Percentiles rank a stretch among this genome's conserved stretches.
These are phyloP conservation scores for Catenaria anguillulae DNA, from an alignment of 371 early-diverging fungal genomes.

Conservation along the genomic window DNA sequence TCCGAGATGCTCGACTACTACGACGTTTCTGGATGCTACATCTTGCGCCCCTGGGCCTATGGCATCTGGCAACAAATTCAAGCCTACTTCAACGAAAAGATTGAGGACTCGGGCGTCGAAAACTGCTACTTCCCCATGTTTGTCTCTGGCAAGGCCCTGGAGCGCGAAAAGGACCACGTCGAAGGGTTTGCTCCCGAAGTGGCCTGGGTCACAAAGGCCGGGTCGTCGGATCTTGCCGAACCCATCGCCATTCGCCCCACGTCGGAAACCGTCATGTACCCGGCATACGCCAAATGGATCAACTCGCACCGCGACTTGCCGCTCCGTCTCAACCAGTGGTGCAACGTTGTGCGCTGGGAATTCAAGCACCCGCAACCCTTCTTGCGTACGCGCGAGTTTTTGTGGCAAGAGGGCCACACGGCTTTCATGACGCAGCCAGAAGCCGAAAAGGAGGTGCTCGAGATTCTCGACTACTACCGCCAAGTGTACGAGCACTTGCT, in stretches of 20 bases:
- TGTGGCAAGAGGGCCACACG: conserved; percentile 99
- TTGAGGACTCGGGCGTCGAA: conserved; percentile 88
- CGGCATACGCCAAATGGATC: conserved; percentile 98
- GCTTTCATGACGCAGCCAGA: conserved; percentile 86
- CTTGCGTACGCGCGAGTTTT: conserved; percentile 98
- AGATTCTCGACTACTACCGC: conserved; percentile 87
- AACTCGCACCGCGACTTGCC: conserved; percentile 98
- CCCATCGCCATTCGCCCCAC: conserved; percentile 99
- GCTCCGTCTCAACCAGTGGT: conserved; percentile 98
- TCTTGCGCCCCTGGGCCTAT: conserved; percentile 94
- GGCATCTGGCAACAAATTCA: conserved; percentile 96
- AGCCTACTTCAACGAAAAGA: conserved; percentile 81
- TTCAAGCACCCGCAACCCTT: conserved; percentile 99
- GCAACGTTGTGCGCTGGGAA: conserved; percentile 99
- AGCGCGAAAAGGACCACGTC: conserved; percentile 98
- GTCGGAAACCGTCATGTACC: conserved; percentile 99
- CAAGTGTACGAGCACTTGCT: conserved; percentile 94
- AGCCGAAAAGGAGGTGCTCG: conserved; percentile 81
- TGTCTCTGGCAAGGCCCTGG: conserved; percentile 76
- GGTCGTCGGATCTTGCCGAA: conserved; percentile 80
- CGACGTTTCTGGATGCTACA: conserved; percentile 98
- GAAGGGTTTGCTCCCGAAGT: conserved; percentile 99
- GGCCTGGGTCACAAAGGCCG: conserved; percentile 99
- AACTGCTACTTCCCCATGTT: conserved; percentile 99
- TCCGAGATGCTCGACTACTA: conserved; percentile 99